These are phyloP conservation scores for Metschnikowia colocasiae DNA, from an alignment of 805 yeast species.

Conservation along the genomic window DNA sequence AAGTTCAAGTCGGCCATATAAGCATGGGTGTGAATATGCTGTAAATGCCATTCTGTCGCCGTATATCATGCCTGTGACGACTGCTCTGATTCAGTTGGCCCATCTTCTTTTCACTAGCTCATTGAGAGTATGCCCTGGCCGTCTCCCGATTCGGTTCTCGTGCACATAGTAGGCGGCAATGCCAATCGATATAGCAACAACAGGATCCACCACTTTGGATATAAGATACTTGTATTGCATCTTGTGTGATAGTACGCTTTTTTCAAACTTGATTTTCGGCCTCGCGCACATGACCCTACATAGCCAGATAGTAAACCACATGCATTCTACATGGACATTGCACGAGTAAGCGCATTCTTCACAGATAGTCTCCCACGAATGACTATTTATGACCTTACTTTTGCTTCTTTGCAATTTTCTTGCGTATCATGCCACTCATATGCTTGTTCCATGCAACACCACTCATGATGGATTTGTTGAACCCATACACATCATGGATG, in stretches of 20 bases:
- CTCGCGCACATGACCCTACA: slow-evolving; percentile 1
- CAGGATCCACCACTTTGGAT: slow-evolving; percentile 57
- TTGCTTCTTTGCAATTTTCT: slow-evolving; percentile 8
- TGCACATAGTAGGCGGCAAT: slow-evolving; percentile 58
- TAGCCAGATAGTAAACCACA: too few relatives aligned
- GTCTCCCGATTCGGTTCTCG: slow-evolving; percentile 55
- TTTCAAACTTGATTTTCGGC: not conserved
- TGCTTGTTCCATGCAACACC: slow-evolving; percentile 65
- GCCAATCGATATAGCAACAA: slow-evolving; percentile 62
- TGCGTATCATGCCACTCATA: slow-evolving; percentile 48
- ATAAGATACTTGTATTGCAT: slow-evolving; percentile 47
- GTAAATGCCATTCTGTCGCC: too few relatives aligned
- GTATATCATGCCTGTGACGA: too few relatives aligned
- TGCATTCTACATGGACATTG: not conserved
- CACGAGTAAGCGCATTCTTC: too few relatives aligned
- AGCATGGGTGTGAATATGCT: not conserved
- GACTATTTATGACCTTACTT: too few relatives aligned
- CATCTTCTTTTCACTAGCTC: slow-evolving; percentile 33
- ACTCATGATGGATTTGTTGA: slow-evolving; percentile 42
- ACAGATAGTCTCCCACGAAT: too few relatives aligned
- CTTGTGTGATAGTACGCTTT: not conserved
- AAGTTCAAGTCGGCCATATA: slow-evolving; percentile 22
- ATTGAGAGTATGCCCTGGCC: slow-evolving; percentile 56
- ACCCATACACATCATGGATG: slow-evolving; percentile 44
- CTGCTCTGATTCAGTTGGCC: not conserved